phyloP scores from a whole-genome alignment of 139 green algal genomes.

The Chlorella sp. region DNA sequence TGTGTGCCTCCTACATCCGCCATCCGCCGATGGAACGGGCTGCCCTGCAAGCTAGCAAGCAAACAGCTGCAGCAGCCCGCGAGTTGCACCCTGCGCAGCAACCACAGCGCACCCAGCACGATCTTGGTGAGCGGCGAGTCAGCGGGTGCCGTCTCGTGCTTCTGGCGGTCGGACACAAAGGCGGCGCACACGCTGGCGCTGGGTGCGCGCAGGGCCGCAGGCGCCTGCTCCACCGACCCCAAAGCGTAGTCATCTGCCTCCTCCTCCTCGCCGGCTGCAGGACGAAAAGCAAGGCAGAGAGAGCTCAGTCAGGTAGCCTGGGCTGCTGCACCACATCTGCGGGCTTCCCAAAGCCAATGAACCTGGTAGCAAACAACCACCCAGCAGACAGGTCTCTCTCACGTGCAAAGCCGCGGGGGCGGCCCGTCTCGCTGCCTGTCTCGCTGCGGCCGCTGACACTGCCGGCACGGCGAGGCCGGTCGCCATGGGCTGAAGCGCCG shows the following conservation, averaged over 20 bases:
- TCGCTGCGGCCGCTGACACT: slow-evolving; percentile 38
- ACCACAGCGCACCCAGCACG: slow-evolving; percentile 1
- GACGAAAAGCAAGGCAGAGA: background rate
- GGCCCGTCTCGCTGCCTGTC: background rate
- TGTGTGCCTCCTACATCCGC: no score
- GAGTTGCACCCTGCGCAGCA: no score
- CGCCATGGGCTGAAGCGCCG: slow-evolving; percentile 10
- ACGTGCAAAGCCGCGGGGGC: slow-evolving; percentile 29
- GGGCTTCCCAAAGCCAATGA: no score
- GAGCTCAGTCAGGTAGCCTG: no score
- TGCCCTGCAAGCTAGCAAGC: no score
- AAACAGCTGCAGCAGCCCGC: no score
- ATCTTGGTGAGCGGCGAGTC: slow-evolving; percentile 25
- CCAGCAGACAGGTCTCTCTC: background rate
- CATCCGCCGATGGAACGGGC: no score
- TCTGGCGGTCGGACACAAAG: slow-evolving; percentile 25
- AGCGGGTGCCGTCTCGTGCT: background rate
- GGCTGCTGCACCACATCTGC: no score
- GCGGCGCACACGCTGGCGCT: background rate
- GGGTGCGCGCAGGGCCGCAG: slow-evolving; percentile 1
- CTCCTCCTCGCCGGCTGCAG: slow-evolving; percentile 31
- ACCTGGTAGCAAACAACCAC: background rate
- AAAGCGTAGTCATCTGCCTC: slow-evolving; percentile 20
- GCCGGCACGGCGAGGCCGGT: background rate
- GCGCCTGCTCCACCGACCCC: slow-evolving; percentile 10